These are phyloP conservation scores for Carpinus fangiana DNA, from an alignment of 306 rosid species.

Conservation along the genomic window DNA sequence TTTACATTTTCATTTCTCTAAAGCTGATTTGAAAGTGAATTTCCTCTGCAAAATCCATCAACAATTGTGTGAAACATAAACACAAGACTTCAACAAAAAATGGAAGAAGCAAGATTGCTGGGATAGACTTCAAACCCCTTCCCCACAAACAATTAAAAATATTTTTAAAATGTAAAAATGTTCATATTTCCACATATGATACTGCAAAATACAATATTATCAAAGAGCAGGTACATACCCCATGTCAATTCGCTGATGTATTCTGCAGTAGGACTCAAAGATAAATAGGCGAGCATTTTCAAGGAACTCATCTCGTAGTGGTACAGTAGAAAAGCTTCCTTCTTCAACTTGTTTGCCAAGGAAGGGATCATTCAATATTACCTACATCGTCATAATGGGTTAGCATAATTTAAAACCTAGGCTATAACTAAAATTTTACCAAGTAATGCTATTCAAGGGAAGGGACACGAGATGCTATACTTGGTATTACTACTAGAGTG, in stretches of 20 bases:
- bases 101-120: background rate
- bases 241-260: slow-evolving; percentile 89
- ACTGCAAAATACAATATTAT: slow-evolving; percentile 3
- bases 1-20: background rate
- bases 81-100: background rate
- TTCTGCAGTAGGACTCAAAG: slow-evolving; percentile 95
- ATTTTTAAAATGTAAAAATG: background rate
- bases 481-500: background rate
- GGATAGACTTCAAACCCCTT: background rate
- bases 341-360: slow-evolving; percentile 93
- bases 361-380: slow-evolving; percentile 92
- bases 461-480: background rate
- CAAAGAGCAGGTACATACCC: slow-evolving; percentile 45
- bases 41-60: background rate
- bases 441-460: background rate
- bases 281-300: slow-evolving; percentile 94
- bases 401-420: background rate
- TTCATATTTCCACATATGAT: background rate
- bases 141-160: background rate
- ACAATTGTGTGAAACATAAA: background rate
- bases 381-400: slow-evolving; percentile 49
- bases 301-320: slow-evolving; percentile 92
- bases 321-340: slow-evolving; percentile 78
- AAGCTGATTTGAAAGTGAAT: background rate
- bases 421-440: background rate